Conservation (phyloP, 176 grass and related monocot species). For the Oryza punctata region DNA sequence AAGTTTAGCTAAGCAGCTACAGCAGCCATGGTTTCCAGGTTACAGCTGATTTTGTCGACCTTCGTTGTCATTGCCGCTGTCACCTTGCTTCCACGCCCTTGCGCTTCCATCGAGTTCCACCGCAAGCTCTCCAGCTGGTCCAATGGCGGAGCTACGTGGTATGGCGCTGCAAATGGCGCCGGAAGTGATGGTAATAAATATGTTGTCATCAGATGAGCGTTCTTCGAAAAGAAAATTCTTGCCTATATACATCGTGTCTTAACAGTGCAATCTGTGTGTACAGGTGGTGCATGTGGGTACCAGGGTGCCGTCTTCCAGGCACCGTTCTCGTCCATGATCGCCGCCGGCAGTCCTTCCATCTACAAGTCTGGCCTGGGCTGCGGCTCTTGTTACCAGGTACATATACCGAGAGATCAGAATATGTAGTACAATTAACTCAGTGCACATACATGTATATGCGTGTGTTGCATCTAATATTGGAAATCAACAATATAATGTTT, state of each 20-base stretch:
- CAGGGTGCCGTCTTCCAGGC: conserved; percentile 42
- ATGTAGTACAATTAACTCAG: too few species aligned
- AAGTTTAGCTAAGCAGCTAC: neutral
- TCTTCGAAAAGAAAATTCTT: neutral
- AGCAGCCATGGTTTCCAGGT: conserved; percentile 40
- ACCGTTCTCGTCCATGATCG: conserved; percentile 69
- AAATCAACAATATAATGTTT: neutral
- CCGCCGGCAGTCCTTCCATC: conserved; percentile 57
- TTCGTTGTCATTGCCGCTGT: conserved; percentile 16
- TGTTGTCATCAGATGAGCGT: neutral
- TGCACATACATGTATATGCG: too few species aligned
- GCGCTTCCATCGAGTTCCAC: conserved; percentile 40
- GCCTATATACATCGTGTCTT: neutral
- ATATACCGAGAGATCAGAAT: neutral
- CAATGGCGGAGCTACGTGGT: conserved; percentile 65
- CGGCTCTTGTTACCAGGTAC: conserved; percentile 68
- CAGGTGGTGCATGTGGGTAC: conserved; percentile 79
- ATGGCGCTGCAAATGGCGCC: conserved; percentile 56
- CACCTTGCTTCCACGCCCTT: conserved; percentile 21
- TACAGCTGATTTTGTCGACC: neutral
- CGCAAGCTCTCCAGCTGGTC: conserved; percentile 62
- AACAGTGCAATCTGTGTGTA: neutral
- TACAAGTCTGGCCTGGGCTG: conserved; percentile 60
- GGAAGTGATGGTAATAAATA: conserved; percentile 85
- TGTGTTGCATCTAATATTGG: neutral